These are phyloP conservation scores for Acanthamoeba quina DNA, from an alignment of 208 protist genomes.

Conservation along the genomic window DNA sequence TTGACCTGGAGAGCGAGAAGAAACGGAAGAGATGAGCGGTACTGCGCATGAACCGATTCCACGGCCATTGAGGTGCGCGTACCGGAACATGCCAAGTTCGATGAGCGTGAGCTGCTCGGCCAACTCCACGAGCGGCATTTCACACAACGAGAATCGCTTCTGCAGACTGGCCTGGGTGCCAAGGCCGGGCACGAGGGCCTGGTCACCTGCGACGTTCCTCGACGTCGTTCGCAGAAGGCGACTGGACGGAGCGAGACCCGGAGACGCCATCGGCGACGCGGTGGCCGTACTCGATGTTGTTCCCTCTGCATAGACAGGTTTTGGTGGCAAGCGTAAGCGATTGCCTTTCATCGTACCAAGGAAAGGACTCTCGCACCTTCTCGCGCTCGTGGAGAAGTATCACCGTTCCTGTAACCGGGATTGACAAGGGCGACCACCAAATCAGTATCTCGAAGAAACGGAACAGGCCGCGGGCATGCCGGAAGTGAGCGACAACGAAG, in stretches of 20 bases:
- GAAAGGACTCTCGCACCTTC: not conserved
- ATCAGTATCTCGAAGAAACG: not conserved
- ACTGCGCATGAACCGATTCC: not conserved
- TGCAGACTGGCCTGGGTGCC: not conserved
- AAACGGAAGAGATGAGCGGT: not conserved
- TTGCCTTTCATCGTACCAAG: too few species aligned
- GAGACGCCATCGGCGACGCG: not conserved
- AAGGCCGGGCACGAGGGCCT: conserved; percentile 34
- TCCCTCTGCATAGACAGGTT: not conserved
- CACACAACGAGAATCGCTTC: conserved; percentile 59
- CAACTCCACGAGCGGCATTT: conserved; percentile 70
- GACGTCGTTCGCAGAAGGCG: not conserved
- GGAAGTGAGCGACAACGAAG: not conserved
- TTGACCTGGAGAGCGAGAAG: not conserved
- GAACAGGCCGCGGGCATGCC: not conserved
- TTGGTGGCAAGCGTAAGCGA: not conserved
- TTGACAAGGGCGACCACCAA: not conserved
- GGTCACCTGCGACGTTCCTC: conserved; percentile 18
- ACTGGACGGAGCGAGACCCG: conserved; percentile 5
- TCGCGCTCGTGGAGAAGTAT: not conserved
- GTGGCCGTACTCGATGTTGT: not conserved
- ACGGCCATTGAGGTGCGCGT: not conserved
- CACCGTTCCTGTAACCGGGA: not conserved
- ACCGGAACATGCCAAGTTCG: conserved; percentile 67
- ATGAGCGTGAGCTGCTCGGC: conserved; percentile 71